Base-by-base conservation (phyloP, 1,284 basidiomycete genomes). In the Marasmius sp. region DNA sequence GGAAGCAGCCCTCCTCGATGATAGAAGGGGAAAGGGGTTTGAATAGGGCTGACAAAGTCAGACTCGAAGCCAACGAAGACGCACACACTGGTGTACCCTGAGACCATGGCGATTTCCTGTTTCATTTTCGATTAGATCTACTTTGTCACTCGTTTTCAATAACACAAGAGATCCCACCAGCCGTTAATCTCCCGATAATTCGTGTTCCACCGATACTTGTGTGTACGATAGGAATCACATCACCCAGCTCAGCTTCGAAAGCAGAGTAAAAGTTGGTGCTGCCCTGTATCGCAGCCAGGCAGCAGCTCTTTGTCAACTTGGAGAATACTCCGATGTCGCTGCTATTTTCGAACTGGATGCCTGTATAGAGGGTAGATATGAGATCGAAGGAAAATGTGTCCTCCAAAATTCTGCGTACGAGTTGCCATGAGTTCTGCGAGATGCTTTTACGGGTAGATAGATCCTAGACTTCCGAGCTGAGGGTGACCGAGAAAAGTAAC, bases 241-340 rank as follows among this genome's bases (percentile, higher is more conserved):
- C 97, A 64, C 87, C 88, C 47, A 98, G 88, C 75, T 98, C 96
- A 68, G 91, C 87, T 81, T 99, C 95, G 73, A 98, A 99, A 37
- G 93, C 91, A 36, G 95, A 97, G 85, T 97, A 98, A 73, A 99
- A 99, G 81, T 99, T 99, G 69, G 95, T 91, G 74, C 94, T 95
- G 71, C 96, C 97, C 71, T 95, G 93, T 69, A 97, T 88, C 61
- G 95, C 94, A 69, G 88, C 87, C 57, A 97, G 87, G 77, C 95
- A 97, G 84, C 96, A 97, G 73, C 87, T 91, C 84, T 99, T 98
- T 71, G 97, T 98, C 70, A 96, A 87, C 80, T 94, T 97, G 71
- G 94, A 81, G 79, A 95, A 96, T 52, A 97, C 94, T 72, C 95
- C 94, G 69, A 98, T 89, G 73, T 98, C 96, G 79, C 92, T 95